phyloP scores from a whole-genome alignment of 1,139 yeast genomes.

The Lodderomyces orthopsilosis region DNA sequence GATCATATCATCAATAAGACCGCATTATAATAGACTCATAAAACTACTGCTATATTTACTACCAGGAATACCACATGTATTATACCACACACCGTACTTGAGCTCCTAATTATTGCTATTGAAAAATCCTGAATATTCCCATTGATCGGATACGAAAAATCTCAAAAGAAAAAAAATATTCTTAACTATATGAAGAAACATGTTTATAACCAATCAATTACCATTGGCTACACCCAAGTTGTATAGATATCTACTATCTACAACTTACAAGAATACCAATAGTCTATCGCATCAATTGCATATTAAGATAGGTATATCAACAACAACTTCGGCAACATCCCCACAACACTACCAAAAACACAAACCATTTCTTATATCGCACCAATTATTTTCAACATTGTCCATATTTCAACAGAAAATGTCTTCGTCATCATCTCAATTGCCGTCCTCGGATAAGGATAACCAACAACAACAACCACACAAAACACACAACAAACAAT shows the following conservation, averaged over 20 bases:
- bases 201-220: conserved; percentile 1
- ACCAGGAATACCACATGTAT: no score
- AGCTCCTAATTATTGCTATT: no score
- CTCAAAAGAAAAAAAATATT: neutral
- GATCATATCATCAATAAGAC: no score
- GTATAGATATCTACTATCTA: conserved; percentile 1
- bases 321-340: neutral
- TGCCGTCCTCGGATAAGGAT: conserved; percentile 5
- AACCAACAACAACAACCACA: neutral
- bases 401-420: conserved; percentile 2
- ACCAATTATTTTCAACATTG: conserved; percentile 12
- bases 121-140: neutral
- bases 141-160: neutral
- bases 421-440: conserved; percentile 1
- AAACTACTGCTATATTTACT: no score
- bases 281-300: neutral
- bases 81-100: no score
- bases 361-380: conserved; percentile 6
- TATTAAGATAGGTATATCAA: neutral
- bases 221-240: neutral
- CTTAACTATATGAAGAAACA: neutral
- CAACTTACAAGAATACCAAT: neutral
- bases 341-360: neutral
- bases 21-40: no score
- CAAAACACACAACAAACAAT: conserved; percentile 2